Base-by-base conservation (phyloP, 2,329 filamentous ascomycete species). In the Fusarium poae region DNA sequence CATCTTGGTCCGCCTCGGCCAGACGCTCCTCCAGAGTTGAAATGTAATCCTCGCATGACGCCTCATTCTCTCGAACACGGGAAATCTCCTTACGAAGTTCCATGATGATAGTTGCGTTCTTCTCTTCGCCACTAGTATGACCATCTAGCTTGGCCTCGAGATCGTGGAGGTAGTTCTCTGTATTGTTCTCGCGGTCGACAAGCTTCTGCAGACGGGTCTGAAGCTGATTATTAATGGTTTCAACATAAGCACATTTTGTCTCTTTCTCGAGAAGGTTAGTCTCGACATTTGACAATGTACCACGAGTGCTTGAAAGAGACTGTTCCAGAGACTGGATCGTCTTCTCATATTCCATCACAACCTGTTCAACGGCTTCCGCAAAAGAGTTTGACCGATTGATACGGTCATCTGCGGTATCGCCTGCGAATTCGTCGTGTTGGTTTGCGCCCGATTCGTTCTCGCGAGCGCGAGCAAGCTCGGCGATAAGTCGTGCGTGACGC, bases 291-390 rank as follows among this genome's bases (percentile, higher is more conserved):
- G 96, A 91, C 29, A 99, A 84, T 0, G 92, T 93, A 34, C 92
- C 86, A 59, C 96, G 88, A 2, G 96, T 98, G 75, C 89, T 96
- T 1, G 94, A 94, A 16, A 99, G 87, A 3, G 94, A 97, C 51
- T 94, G 90, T 79, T 99, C 96, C 18, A 99, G 86, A 54, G 89
- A 91, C 78, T 98, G 94, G 50, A 99, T 99, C 0, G 97, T 99
- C 85, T 97, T 98, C 79, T 99, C 97, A 77, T 99, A 99, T 80
- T 99, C 96, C 49, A 98, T 83, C 5, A 99, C 93, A 23, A 99
- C 93, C 76, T 97, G 92, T 75, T 99, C 96, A 21, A 99, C 95
- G 29, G 95, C 95, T 77, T 97, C 92, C 2, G 95, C 94, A 77
- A 99, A 98, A 0, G 93, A 97, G 77, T 97, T 97, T 20, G 97